Percentiles rank a stretch among this genome's conserved stretches.
Evolutionary conservation across 1,284 basidiomycete species (phyloP).

Genomic region (Cutaneotrichosporon sp.): DNA sequence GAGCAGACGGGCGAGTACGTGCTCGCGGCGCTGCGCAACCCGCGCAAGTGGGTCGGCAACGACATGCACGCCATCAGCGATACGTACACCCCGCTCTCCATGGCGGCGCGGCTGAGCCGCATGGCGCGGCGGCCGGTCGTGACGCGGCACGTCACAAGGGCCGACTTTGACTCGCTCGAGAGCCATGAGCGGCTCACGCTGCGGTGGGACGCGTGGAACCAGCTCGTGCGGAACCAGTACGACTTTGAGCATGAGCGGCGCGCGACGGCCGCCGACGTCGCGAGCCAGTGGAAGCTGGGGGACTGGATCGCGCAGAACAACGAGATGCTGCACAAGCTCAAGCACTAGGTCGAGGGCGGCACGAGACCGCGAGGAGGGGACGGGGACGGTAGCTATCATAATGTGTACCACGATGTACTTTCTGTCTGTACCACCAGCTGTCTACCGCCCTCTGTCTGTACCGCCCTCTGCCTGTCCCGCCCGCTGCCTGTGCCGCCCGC

Average conservation of each 20-base stretch:
- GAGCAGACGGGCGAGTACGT: conserved; percentile 45
- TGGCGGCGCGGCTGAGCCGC: conserved; percentile 30
- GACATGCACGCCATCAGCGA: conserved; percentile 36
- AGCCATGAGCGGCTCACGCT: conserved; percentile 22
- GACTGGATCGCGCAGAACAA: conserved; percentile 28
- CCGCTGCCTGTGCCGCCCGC: too few species aligned
- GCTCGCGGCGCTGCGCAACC: conserved; percentile 35
- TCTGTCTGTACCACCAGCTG: too few species aligned
- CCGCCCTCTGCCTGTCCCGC: too few species aligned
- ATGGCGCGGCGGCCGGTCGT: conserved; percentile 33
- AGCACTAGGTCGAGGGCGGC: too few species aligned
- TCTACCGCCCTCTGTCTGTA: too few species aligned
- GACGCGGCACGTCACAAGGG: conserved; percentile 29
- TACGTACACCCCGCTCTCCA: conserved; percentile 27
- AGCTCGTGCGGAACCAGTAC: conserved; percentile 23
- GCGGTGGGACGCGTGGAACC: conserved; percentile 25
- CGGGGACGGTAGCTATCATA: too few species aligned
- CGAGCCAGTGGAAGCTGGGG: conserved; percentile 27
- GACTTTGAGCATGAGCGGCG: conserved; percentile 15
- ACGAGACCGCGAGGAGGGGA: too few species aligned
- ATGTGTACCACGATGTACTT: too few species aligned
- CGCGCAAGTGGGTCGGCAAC: conserved; percentile 38
- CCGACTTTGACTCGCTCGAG: conserved; percentile 32
- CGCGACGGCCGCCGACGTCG: conserved; percentile 22
- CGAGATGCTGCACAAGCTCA: conserved; percentile 14